These are phyloP conservation scores for Nigrospora sphaerica DNA, from an alignment of 2,329 filamentous ascomycete genomes.

Conservation along the genomic window DNA sequence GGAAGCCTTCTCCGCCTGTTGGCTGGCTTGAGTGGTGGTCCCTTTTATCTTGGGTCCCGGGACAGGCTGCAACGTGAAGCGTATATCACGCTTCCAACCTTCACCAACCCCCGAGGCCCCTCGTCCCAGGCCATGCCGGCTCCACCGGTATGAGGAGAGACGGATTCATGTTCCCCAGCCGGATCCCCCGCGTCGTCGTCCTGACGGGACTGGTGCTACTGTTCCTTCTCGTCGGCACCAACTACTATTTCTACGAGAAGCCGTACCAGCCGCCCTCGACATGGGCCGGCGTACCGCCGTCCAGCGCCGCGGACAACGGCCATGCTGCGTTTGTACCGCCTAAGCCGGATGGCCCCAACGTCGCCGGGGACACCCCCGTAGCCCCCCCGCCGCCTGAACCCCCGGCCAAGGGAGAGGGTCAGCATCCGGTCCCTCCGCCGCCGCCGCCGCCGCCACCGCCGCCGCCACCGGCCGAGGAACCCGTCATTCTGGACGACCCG, in stretches of 20 bases:
- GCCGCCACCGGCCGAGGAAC: not conserved
- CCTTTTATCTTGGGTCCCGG: too few relatives aligned
- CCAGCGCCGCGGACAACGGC: not conserved
- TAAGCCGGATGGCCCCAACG: not conserved
- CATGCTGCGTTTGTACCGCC: not conserved
- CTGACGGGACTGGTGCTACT: constrained; percentile 13
- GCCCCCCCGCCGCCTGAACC: not conserved
- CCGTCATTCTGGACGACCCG: not conserved
- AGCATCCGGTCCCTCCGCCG: not conserved
- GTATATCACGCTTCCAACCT: too few relatives aligned
- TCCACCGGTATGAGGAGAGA: constrained; percentile 44
- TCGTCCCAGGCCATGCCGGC: constrained; percentile 2
- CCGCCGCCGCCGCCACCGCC: not conserved
- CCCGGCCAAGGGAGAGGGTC: not conserved
- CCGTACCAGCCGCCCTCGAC: constrained; percentile 6
- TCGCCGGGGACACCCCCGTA: not conserved
- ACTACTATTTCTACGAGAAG: constrained; percentile 14
- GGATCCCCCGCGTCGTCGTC: constrained; percentile 16
- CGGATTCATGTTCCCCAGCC: constrained; percentile 16
- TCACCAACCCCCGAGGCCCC: too few relatives aligned
- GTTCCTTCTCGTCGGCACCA: constrained; percentile 16
- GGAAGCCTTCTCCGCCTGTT: too few relatives aligned
- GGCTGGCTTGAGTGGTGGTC: too few relatives aligned
- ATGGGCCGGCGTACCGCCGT: not conserved
- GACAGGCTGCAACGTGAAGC: too few relatives aligned